A percentile compares a stretch with the other conserved stretches of the same genome.
phyloP scores from a whole-genome alignment of 495 filamentous ascomycete genomes.

The Glarea lozoyensis region DNA sequence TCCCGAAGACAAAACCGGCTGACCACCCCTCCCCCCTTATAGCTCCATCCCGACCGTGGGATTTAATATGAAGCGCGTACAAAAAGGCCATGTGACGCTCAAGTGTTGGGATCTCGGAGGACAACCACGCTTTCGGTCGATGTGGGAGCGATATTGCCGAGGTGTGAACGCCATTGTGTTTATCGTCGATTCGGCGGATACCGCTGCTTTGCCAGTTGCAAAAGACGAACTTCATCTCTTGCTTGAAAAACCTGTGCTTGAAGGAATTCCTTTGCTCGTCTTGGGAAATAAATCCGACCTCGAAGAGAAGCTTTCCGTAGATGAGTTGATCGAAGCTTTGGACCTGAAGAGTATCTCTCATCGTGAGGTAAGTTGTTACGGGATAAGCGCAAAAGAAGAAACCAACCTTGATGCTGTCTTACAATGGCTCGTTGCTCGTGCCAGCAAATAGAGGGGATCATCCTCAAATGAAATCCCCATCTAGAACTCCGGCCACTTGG shows the following conservation, averaged over 20 bases:
- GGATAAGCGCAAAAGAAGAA: conserved; percentile 97
- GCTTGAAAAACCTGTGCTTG: conserved; percentile 75
- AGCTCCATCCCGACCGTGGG: conserved; percentile 98
- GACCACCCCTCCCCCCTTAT: conserved; percentile 22
- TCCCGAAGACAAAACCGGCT: conserved; percentile 2
- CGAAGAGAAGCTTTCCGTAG: conserved; percentile 75
- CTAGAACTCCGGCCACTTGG: background rate
- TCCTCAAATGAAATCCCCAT: background rate
- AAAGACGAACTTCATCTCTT: conserved; percentile 86
- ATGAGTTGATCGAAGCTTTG: conserved; percentile 89
- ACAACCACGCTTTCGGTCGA: conserved; percentile 91
- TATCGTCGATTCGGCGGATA: conserved; percentile 89
- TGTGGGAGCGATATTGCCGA: conserved; percentile 99
- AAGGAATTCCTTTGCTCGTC: conserved; percentile 89
- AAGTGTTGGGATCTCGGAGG: conserved; percentile 99
- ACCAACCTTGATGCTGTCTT: conserved; percentile 96
- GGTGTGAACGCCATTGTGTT: conserved; percentile 98
- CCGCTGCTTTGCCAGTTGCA: conserved; percentile 70
- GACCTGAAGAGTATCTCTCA: conserved; percentile 82
- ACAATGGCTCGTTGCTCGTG: conserved; percentile 89
- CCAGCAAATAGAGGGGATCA: conserved; percentile 42
- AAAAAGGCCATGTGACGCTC: conserved; percentile 95
- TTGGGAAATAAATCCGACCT: conserved; percentile 97
- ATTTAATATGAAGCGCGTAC: conserved; percentile 98
- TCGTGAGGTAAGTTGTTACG: conserved; percentile 96